Percentiles rank a stretch among this genome's conserved stretches.
phyloP scores from a whole-genome alignment of 495 filamentous ascomycete species.

The Penicillium lividum region DNA sequence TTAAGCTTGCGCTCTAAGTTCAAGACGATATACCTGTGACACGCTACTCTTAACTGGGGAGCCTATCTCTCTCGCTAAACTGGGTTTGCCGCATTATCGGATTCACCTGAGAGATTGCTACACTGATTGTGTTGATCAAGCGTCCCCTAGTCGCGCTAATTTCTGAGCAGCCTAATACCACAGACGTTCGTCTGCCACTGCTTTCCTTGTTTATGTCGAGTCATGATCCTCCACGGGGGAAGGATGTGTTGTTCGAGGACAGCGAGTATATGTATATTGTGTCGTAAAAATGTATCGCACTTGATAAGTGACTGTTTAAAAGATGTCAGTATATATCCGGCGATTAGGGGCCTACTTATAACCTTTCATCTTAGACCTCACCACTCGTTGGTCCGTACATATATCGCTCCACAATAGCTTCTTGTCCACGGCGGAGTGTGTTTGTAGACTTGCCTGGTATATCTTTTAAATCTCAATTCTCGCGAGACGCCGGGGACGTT shows the following conservation, averaged over 20 bases:
- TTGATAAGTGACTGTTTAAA: background rate
- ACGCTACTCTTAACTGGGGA: background rate
- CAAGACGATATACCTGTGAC: conserved; percentile 2
- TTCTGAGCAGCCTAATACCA: too few species aligned
- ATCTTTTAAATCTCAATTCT: background rate
- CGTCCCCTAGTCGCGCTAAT: conserved; percentile 2
- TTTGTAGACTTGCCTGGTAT: background rate
- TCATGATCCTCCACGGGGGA: too few species aligned
- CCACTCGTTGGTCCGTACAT: background rate
- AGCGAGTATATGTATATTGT: background rate
- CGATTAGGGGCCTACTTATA: background rate
- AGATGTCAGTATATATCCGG: conserved; percentile 1
- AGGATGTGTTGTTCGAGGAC: background rate
- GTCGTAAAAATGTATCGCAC: background rate
- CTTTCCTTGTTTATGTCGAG: too few species aligned
- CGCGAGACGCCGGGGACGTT: background rate
- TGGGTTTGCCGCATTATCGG: conserved; percentile 6
- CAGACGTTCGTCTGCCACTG: too few species aligned
- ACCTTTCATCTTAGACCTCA: background rate
- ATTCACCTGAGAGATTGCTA: conserved; percentile 4
- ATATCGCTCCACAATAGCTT: background rate
- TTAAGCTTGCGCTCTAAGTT: background rate
- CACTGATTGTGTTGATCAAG: background rate
- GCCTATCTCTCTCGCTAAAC: background rate
- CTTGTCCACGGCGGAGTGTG: background rate